These are phyloP conservation scores for Corymbia citriodora DNA, from an alignment of 441 rosid species.

Conservation along the genomic window DNA sequence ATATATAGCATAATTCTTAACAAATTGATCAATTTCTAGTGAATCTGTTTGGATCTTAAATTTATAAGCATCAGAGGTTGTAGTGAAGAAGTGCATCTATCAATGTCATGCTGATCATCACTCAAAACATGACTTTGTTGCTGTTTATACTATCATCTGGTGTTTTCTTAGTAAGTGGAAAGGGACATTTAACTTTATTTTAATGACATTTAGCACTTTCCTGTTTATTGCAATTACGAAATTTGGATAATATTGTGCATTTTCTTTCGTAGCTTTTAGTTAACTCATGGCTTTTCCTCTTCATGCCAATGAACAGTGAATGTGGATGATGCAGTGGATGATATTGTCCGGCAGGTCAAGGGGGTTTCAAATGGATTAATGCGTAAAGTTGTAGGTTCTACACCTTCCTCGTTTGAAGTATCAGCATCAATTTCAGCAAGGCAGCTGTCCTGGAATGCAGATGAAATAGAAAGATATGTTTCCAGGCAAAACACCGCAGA, in stretches of 20 bases:
- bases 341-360: slow-evolving; percentile 84
- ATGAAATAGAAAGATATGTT: slow-evolving; percentile 40
- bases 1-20: neutral
- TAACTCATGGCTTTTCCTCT: neutral
- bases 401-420: slow-evolving; percentile 36
- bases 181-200: neutral
- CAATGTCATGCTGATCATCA: neutral
- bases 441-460: slow-evolving; percentile 58
- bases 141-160: neutral
- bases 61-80: neutral
- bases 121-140: neutral
- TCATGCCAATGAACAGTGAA: slow-evolving; percentile 48
- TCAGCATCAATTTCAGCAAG: slow-evolving; percentile 23
- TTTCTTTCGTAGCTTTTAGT: neutral
- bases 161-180: neutral
- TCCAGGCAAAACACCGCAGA: slow-evolving; percentile 46
- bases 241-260: neutral
- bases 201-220: neutral
- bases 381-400: slow-evolving; percentile 67
- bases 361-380: slow-evolving; percentile 89
- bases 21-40: neutral
- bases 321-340: slow-evolving; percentile 98
- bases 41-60: neutral
- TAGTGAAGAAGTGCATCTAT: neutral
- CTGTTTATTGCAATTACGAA: neutral